Conservation (phyloP, 208 protist genomes). For the Tetramitus jugosus region DNA sequence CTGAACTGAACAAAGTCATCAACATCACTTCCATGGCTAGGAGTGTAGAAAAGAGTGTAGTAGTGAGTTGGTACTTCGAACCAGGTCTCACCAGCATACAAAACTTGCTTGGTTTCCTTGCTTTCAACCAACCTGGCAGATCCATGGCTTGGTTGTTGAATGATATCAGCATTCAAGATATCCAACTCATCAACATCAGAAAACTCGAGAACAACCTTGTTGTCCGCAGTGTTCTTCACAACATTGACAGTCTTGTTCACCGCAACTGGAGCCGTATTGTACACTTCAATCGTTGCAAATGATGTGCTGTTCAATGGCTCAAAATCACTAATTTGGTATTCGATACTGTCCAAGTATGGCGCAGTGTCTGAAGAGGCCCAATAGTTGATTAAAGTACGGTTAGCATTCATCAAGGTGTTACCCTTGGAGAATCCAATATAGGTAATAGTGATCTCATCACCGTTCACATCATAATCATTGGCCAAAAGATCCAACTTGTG, state of each 20-base stretch:
- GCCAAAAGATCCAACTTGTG: not conserved
- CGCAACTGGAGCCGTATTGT: not conserved
- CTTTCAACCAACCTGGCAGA: too few species aligned
- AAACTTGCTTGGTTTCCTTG: too few species aligned
- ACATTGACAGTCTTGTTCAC: not conserved
- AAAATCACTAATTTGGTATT: conserved; percentile 4
- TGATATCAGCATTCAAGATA: not conserved
- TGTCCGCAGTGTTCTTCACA: not conserved
- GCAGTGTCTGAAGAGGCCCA: too few species aligned
- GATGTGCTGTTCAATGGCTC: not conserved
- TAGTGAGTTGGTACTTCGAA: too few species aligned
- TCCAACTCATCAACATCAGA: not conserved
- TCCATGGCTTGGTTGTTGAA: too few species aligned
- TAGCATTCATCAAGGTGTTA: not conserved
- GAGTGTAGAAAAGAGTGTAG: not conserved
- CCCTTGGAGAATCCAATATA: not conserved
- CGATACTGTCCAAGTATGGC: not conserved
- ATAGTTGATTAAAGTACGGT: too few species aligned
- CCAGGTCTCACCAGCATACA: too few species aligned
- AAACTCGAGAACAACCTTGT: not conserved
- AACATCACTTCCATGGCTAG: not conserved
- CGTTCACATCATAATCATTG: not conserved
- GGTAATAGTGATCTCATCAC: not conserved
- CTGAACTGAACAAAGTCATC: not conserved
- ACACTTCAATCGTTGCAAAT: not conserved